phyloP scores from a whole-genome alignment of 2,329 filamentous ascomycete genomes.

The Aspergillus aculeatinus region DNA sequence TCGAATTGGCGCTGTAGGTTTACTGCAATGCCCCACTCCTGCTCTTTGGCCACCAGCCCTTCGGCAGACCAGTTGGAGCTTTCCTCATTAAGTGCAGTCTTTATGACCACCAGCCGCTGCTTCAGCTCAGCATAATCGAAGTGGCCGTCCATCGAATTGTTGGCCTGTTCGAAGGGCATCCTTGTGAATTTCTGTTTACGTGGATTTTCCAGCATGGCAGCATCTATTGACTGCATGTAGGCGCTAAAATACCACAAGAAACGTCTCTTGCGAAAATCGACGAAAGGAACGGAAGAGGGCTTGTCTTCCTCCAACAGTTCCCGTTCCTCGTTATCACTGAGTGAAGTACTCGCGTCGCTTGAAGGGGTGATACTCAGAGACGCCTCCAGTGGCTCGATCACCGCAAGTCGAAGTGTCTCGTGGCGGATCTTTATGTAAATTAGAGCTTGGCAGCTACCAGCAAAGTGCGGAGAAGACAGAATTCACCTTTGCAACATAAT shows the following conservation, averaged over 20 bases:
- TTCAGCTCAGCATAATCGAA: slow-evolving; percentile 79
- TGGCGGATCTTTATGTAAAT: slow-evolving; percentile 70
- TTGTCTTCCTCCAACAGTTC: slow-evolving; percentile 49
- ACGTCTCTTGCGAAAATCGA: slow-evolving; percentile 82
- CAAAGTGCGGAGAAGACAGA: slow-evolving; percentile 14
- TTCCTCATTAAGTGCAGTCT: slow-evolving; percentile 69
- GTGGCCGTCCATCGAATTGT: slow-evolving; percentile 80
- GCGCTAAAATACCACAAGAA: slow-evolving; percentile 96
- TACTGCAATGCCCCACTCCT: slow-evolving; percentile 72
- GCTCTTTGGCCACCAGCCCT: slow-evolving; percentile 61
- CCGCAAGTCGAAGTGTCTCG: slow-evolving; percentile 80
- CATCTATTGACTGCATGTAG: slow-evolving; percentile 70
- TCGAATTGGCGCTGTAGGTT: slow-evolving; percentile 83
- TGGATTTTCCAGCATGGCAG: slow-evolving; percentile 54
- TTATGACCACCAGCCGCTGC: slow-evolving; percentile 66
- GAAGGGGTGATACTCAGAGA: slow-evolving; percentile 66
- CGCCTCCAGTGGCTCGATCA: slow-evolving; percentile 81
- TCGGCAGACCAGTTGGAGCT: slow-evolving; percentile 68
- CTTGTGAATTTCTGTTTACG: slow-evolving; percentile 66
- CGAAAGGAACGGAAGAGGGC: slow-evolving; percentile 74
- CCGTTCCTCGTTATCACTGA: slow-evolving; percentile 36
- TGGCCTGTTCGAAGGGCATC: slow-evolving; percentile 81
- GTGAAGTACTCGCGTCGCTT: slow-evolving; percentile 42
- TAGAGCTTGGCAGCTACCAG: neutral
- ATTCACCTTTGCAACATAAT: slow-evolving; percentile 75